Base-by-base conservation (phyloP, 2,329 filamentous ascomycete species). In the Sporothrix brunneoviolacea region DNA sequence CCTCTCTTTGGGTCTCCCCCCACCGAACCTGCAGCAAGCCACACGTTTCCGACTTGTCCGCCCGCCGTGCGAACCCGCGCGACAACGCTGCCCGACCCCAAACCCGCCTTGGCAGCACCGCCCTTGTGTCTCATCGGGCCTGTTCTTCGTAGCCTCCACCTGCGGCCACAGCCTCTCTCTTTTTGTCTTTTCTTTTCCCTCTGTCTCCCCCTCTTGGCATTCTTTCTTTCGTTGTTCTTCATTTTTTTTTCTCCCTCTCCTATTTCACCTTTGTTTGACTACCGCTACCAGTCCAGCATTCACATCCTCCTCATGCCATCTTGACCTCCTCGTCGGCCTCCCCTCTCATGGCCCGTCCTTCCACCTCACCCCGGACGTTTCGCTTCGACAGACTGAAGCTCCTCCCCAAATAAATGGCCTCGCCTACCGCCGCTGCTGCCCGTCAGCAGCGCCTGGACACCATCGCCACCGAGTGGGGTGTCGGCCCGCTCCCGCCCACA, bases 401-500 rank as follows among this genome's bases (percentile, higher is more conserved):
- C 24, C 24, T 28, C 24, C 24, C 18, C 32, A n/a, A 13, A 30
- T 4, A 36, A 18, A 55, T 55, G 54, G 49, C 46, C 28, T 44
- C 37, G 4, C 19, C 48, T 2, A 19, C 39, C 5, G 21, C 43
- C 37, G 36, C 32, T 59, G 68, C 66, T 55, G 67, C 65, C 49
- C 72, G 73, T 54, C 68, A 70, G 52, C 62, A 66, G 57, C 73
- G 76, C 52, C 74, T 81, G 38, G 63, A 70, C 35, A 68, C 71
- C 56, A 66, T 81, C 18, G 73, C 75, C 4, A 64, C 71, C 38
- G 69, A 76, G 66, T 79, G 73, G 70, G 69, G 70, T 42, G 65
- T 80, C 55, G 60, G 61, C 32, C 61, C 68, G 4, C 67, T 68
- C 2, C 58, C 65, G 33, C 69, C 69, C 3, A 65, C 72, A 35